Percentiles rank a stretch among this genome's conserved stretches.
These are phyloP conservation scores for Heritiera littoralis DNA, from an alignment of 345 rosid genomes.

Conservation along the genomic window DNA sequence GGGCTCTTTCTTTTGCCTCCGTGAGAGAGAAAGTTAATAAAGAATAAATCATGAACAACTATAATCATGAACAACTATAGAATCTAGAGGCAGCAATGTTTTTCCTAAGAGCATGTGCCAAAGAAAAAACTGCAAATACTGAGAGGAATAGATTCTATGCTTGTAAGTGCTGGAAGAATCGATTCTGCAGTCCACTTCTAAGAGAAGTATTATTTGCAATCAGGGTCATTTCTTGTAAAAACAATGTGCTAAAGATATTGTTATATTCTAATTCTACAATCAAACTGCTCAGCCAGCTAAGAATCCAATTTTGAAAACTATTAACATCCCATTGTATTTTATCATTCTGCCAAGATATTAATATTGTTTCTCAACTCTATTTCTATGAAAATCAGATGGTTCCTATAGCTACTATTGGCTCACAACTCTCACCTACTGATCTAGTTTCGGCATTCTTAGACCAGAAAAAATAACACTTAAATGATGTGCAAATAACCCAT, in stretches of 20 bases:
- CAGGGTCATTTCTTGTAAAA: conserved; percentile 22
- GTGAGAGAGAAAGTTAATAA: conserved; percentile 10
- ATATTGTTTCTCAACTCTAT: neutral
- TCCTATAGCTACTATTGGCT: no score
- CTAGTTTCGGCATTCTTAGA: no score
- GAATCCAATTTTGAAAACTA: neutral
- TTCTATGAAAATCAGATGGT: neutral
- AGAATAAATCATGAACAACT: conserved; percentile 21
- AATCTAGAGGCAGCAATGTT: conserved; percentile 19
- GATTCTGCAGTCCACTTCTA: conserved; percentile 39
- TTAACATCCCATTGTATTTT: neutral
- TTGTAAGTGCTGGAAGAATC: conserved; percentile 43
- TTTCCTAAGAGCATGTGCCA: conserved; percentile 13
- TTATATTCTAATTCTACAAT: conserved; percentile 19
- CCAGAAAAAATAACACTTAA: no score
- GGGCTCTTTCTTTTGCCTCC: conserved; percentile 27
- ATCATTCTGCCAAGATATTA: neutral
- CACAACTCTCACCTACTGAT: no score
- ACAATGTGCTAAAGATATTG: conserved; percentile 19
- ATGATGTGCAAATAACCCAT: no score
- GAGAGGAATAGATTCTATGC: conserved; percentile 39
- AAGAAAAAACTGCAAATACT: conserved; percentile 15
- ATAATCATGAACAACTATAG: conserved; percentile 8
- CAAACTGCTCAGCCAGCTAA: conserved; percentile 19
- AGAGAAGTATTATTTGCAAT: conserved; percentile 12